A percentile compares a stretch with the other conserved stretches of the same genome.
Evolutionary conservation across 139 green algal genomes (phyloP).

Genomic region (Axilococcus clingmanii): DNA sequence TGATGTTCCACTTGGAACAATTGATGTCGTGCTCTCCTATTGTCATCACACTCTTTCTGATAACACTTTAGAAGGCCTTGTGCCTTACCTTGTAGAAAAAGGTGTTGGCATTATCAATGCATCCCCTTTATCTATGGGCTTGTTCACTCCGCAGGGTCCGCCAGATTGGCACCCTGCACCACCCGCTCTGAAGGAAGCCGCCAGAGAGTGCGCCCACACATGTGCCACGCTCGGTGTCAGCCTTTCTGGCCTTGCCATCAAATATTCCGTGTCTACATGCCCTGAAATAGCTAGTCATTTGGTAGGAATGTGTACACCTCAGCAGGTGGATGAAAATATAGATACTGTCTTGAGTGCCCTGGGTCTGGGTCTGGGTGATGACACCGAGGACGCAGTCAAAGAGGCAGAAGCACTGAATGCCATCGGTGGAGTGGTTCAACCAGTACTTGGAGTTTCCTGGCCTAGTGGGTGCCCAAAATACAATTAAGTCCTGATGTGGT

Average conservation of each 20-base stretch:
- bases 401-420: conserved; percentile 35
- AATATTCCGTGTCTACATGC: conserved; percentile 41
- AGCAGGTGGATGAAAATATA: conserved; percentile 51
- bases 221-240: conserved; percentile 32
- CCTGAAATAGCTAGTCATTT: conserved; percentile 57
- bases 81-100: conserved; percentile 52
- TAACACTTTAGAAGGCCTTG: conserved; percentile 36
- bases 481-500: not conserved
- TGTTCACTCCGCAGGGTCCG: conserved; percentile 76
- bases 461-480: not conserved
- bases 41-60: conserved; percentile 88
- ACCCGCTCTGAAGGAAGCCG: conserved; percentile 44
- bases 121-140: conserved; percentile 79
- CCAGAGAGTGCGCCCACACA: conserved; percentile 32
- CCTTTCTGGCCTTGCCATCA: conserved; percentile 56
- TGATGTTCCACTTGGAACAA: conserved; percentile 40
- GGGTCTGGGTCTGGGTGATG: conserved; percentile 12
- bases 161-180: conserved; percentile 87
- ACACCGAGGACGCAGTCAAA: conserved; percentile 8
- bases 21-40: conserved; percentile 87
- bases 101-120: conserved; percentile 82
- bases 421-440: not conserved
- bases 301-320: conserved; percentile 61
- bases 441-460: not conserved
- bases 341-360: conserved; percentile 40